Evolutionary conservation across 495 filamentous ascomycete species (phyloP), one percentile per base, ranked within the genome.

Genomic region (Amniculicola lignicola): DNA sequence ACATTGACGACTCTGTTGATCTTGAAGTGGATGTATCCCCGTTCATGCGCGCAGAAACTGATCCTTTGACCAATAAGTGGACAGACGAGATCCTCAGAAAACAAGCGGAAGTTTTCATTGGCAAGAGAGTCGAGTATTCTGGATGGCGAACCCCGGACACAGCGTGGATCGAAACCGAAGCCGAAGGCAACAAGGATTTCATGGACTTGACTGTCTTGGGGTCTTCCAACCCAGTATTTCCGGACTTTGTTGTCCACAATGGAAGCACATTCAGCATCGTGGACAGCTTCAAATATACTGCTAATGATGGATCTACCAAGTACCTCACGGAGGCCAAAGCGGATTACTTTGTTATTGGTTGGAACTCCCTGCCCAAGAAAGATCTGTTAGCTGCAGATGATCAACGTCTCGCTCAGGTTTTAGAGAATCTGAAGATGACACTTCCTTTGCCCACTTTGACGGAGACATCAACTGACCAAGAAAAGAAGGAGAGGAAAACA

Each of bases 331-430:
- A 19, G 0, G 79, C 74, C 2, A 64, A 47, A 0, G 72, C 72
- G 0, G 66, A 62, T 43, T 82, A 83, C 64, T 76, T 70, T 49
- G 69, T 83, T 0, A 10, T 81, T 1, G 78, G 80, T 3, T 82
- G 76, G 77, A 75, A 82, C 51, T 63, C 66, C 1, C 51, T 70
- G 4, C 28, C 15, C 7, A 50, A 33, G 7, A 49, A 45, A 23
- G 57, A 62, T 15, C 41, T 49, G 12, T 15, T 50, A 12, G 18
- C 6, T 15, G 11, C 4, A n/a, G 18, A 23, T 27, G 46, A 21
- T n/a, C n/a, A n/a, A n/a, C n/a, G n/a, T n/a, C n/a, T n/a, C n/a
- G n/a, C n/a, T n/a, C n/a, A n/a, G n/a, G n/a, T n/a, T n/a, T n/a
- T n/a, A n/a, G n/a, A n/a, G n/a, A n/a, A n/a, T n/a, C n/a, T n/a